Conservation (phyloP, 2,329 filamentous ascomycete genomes). For the Cladosporium sp. region DNA sequence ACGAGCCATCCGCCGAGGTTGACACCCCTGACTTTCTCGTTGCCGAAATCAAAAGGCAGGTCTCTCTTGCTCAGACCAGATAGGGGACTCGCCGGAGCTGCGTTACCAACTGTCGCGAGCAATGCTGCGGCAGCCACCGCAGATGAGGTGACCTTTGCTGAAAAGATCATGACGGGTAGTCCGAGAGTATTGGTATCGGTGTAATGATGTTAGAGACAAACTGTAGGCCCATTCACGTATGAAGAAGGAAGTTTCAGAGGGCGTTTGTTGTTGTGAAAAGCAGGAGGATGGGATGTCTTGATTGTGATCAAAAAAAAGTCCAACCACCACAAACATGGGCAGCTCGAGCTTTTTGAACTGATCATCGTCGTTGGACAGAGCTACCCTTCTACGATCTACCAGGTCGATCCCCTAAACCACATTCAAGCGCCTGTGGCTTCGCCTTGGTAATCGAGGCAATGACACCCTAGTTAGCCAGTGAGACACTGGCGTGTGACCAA, state of each 20-base stretch:
- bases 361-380: slow-evolving; percentile 3
- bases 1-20: slow-evolving; percentile 65
- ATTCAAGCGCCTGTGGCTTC: slow-evolving; percentile 2
- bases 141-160: slow-evolving; percentile 18
- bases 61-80: slow-evolving; percentile 24
- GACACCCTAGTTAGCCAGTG: slow-evolving; percentile 11
- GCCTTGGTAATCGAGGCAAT: neutral
- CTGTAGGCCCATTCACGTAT: slow-evolving; percentile 10
- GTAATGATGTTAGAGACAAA: neutral
- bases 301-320: neutral
- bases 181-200: slow-evolving; percentile 2
- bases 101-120: slow-evolving; percentile 27
- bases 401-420: slow-evolving; percentile 13
- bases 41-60: slow-evolving; percentile 49
- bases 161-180: slow-evolving; percentile 25
- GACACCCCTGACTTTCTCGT: slow-evolving; percentile 61
- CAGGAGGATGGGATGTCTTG: slow-evolving; percentile 12
- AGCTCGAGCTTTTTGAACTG: slow-evolving; percentile 8
- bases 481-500: slow-evolving; percentile 19
- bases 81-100: slow-evolving; percentile 25
- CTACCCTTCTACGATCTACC: neutral
- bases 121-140: slow-evolving; percentile 29
- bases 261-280: neutral
- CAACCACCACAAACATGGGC: slow-evolving; percentile 1
- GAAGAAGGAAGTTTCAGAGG: neutral